These are phyloP conservation scores for Rubia tinctorum DNA, from an alignment of 305 asterid genomes.

Conservation along the genomic window DNA sequence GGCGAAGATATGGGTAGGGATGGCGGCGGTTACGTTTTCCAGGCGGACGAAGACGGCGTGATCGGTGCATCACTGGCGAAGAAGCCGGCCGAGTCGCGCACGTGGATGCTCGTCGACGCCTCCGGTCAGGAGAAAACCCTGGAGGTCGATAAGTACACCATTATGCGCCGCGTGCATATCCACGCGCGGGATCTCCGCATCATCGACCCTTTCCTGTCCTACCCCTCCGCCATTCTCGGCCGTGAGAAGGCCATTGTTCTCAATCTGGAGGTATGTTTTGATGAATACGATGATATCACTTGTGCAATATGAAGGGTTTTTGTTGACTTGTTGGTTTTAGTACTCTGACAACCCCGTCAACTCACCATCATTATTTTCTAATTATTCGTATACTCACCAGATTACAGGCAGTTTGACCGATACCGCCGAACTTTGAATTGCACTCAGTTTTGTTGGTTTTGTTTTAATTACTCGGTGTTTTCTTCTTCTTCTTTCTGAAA, in stretches of 20 bases:
- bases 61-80: constrained; percentile 37
- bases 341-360: no score
- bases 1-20: constrained; percentile 53
- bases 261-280: constrained; percentile 59
- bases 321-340: no score
- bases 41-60: constrained; percentile 35
- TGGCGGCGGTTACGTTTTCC: constrained; percentile 36
- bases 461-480: background rate
- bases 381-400: no score
- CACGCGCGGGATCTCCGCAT: constrained; percentile 93
- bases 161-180: constrained; percentile 89
- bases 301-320: no score
- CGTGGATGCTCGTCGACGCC: constrained; percentile 71
- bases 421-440: background rate
- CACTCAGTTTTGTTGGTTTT: background rate
- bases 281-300: no score
- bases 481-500: background rate
- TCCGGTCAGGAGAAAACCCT: constrained; percentile 51
- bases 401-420: no score
- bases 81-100: constrained; percentile 58
- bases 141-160: constrained; percentile 74
- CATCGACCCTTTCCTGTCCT: constrained; percentile 68
- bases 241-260: constrained; percentile 89
- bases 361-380: no score
- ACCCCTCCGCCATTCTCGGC: constrained; percentile 80